Base-by-base conservation (phyloP, 2,329 filamentous ascomycete species). In the Stachybotrys elegans region DNA sequence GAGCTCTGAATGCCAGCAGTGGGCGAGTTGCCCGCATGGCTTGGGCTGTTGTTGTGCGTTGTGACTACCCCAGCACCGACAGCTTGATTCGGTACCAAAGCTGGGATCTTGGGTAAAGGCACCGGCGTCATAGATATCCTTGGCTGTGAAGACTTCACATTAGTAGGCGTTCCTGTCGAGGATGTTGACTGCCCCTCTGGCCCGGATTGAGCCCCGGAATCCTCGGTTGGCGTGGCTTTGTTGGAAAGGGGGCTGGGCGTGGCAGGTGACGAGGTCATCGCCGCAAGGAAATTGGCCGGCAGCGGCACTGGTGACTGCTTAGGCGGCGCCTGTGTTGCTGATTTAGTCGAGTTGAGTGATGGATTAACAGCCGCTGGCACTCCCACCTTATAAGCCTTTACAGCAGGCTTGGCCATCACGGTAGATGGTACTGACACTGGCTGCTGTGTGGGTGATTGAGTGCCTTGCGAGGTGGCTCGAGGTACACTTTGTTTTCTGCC, bases 301-400 rank as follows among this genome's bases (percentile, higher is more conserved):
- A 72, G 50, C 11, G 69, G 69, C 5, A 72, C 69, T 3, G 69
- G 69, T 2, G 69, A 70, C 44, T 71, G 57, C 51, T 70, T 71
- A 13, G 60, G 51, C 19, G 66, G 66, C 48, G 60, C 52, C 60
- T 61, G 51, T 35, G 52, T 52, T 44, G 50, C 50, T 50, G 54
- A 51, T 48, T 64, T 61, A 55, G 56, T 57, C 50, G 54, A 55
- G 41, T 54, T 53, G 40, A 46, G 43, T 43, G 51, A 51, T 44
- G 52, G 34, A 43, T 53, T 47, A 47, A 52, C 38, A 40, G 52
- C 49, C 29, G 54, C 51, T 49, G 54, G 51, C 44, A 53, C 39
- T 55, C 60, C 54, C 50, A 63, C 60, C 59, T 65, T 64, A 48
- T 57, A 62, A 37, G 54, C 25, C 52, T 63, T 66, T 14, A 51